These are phyloP conservation scores for Microbotryomycetes sp. DNA, from an alignment of 1,284 basidiomycete genomes.

Conservation along the genomic window DNA sequence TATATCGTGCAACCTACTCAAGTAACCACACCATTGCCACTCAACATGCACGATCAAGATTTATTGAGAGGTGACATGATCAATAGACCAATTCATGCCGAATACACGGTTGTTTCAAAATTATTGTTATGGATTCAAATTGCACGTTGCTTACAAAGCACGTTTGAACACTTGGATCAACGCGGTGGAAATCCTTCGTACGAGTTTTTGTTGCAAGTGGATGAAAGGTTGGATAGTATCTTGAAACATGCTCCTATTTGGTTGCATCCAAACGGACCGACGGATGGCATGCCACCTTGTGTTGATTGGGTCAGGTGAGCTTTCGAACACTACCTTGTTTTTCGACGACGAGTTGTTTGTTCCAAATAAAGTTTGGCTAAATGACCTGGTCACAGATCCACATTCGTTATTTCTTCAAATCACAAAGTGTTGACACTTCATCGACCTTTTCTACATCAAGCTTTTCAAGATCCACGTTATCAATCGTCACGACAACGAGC, in stretches of 20 bases:
- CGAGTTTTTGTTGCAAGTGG: constrained; percentile 20
- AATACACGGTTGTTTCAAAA: constrained; percentile 26
- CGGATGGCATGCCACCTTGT: not conserved
- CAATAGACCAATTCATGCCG: constrained; percentile 12
- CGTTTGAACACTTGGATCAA: constrained; percentile 25
- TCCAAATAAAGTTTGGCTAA: no score
- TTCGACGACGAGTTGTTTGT: no score
- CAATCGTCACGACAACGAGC: constrained; percentile 21
- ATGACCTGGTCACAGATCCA: constrained; percentile 2
- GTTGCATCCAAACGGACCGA: constrained; percentile 6
- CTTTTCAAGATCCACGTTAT: constrained; percentile 17
- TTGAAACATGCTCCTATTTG: constrained; percentile 17
- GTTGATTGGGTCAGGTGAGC: not conserved
- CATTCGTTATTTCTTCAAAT: constrained; percentile 3
- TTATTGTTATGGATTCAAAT: constrained; percentile 12
- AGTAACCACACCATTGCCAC: constrained; percentile 27
- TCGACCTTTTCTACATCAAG: constrained; percentile 16
- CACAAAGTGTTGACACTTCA: constrained; percentile 1
- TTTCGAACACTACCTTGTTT: not conserved
- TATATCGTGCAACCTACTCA: constrained; percentile 19
- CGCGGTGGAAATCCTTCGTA: constrained; percentile 5
- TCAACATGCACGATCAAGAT: constrained; percentile 26
- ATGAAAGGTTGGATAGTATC: constrained; percentile 14
- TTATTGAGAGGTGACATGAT: constrained; percentile 7
- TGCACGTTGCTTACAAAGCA: constrained; percentile 16